phyloP scores from a whole-genome alignment of 306 rosid genomes.

The Morella rubra region DNA sequence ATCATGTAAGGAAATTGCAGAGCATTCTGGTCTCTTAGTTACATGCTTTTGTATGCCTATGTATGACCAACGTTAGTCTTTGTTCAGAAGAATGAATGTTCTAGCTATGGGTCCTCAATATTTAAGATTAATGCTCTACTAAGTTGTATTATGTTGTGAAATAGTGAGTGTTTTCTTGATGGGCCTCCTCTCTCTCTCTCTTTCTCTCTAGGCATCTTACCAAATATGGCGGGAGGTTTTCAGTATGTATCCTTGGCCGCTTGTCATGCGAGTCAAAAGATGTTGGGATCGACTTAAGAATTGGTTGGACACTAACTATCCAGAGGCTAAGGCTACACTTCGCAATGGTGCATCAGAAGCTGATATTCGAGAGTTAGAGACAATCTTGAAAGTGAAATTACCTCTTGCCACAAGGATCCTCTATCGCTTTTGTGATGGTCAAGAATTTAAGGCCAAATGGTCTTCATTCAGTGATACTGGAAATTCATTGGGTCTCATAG shows the following conservation, averaged over 20 bases:
- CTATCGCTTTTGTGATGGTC: conserved; percentile 81
- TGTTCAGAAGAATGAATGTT: neutral
- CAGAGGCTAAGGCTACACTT: conserved; percentile 69
- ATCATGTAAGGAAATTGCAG: no score
- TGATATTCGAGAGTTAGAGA: conserved; percentile 59
- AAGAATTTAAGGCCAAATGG: conserved; percentile 42
- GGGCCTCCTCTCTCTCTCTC: neutral
- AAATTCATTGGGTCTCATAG: conserved; percentile 68
- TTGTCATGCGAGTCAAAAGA: conserved; percentile 69
- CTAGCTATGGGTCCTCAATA: no score
- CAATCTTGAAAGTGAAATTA: conserved; percentile 53
- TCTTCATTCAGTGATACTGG: conserved; percentile 25
- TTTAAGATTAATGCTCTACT: neutral
- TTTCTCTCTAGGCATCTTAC: conserved; percentile 53
- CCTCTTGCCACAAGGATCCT: conserved; percentile 84
- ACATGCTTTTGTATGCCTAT: neutral
- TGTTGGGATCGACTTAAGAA: conserved; percentile 66
- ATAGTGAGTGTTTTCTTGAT: neutral
- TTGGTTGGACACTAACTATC: conserved; percentile 60
- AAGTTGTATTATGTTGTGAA: neutral
- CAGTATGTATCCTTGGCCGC: conserved; percentile 81
- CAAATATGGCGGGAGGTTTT: conserved; percentile 68
- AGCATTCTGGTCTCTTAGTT: no score
- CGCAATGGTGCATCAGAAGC: conserved; percentile 71
- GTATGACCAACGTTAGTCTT: neutral